Conservation (phyloP, 176 grass and related monocot genomes). For the Oryza australiensis region DNA sequence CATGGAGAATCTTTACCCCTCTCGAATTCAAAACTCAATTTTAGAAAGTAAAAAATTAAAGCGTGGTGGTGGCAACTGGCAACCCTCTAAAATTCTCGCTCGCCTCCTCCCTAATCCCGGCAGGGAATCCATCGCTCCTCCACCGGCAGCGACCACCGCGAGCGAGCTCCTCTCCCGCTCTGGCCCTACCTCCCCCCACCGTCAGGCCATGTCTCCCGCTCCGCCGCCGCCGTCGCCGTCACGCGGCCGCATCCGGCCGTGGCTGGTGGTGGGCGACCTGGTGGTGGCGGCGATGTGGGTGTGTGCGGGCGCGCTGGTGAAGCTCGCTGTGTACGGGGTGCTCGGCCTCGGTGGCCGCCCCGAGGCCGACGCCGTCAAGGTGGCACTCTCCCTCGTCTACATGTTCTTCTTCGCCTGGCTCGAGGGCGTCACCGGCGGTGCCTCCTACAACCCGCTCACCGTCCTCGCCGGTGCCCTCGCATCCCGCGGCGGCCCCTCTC, state of each 20-base stretch:
- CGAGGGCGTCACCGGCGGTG: slow-evolving; percentile 55
- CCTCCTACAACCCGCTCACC: slow-evolving; percentile 87
- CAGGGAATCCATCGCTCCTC: background rate
- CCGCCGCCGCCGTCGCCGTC: background rate
- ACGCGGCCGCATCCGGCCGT: slow-evolving; percentile 37
- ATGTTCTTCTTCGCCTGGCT: slow-evolving; percentile 98
- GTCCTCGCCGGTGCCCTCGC: slow-evolving; percentile 62
- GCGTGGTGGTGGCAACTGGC: background rate
- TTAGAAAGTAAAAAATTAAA: background rate
- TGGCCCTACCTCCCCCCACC: background rate
- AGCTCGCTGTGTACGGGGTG: slow-evolving; percentile 63
- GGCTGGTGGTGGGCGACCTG: slow-evolving; percentile 61
- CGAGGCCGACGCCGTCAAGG: slow-evolving; percentile 66
- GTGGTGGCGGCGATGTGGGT: slow-evolving; percentile 74
- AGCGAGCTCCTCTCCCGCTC: background rate
- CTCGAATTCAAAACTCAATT: background rate
- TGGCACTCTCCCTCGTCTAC: slow-evolving; percentile 74
- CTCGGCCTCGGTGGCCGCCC: slow-evolving; percentile 52
- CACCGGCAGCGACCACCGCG: background rate
- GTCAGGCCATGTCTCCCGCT: slow-evolving; percentile 34
- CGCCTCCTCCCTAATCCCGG: slow-evolving; percentile 22
- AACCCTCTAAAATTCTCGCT: slow-evolving; percentile 21
- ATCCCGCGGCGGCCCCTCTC: slow-evolving; percentile 35
- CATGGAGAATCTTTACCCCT: slow-evolving; percentile 10
- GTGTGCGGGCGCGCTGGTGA: slow-evolving; percentile 81